These are phyloP conservation scores for Penium margaritaceum DNA, from an alignment of 139 green algal genomes.

Conservation along the genomic window DNA sequence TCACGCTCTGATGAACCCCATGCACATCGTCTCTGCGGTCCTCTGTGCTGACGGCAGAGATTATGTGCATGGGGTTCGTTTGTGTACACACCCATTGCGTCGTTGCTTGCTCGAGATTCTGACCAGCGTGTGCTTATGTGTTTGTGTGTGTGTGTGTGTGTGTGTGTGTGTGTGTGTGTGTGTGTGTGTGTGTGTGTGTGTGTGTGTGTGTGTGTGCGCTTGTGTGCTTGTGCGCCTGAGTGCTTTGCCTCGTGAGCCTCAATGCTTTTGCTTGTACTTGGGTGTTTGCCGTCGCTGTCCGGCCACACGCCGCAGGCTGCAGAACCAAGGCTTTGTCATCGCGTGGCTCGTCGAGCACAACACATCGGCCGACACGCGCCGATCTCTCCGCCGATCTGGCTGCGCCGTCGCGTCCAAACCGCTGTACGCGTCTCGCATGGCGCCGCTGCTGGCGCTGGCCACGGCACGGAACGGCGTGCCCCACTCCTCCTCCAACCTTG, in stretches of 20 bases:
- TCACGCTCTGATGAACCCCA: too few species aligned
- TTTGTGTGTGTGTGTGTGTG: too few species aligned
- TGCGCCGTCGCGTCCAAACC: slow-evolving; percentile 29
- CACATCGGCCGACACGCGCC: slow-evolving; percentile 3
- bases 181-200: too few species aligned
- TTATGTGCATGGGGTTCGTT: too few species aligned
- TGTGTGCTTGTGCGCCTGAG: too few species aligned
- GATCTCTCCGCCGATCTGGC: not conserved
- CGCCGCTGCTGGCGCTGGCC: slow-evolving; percentile 14
- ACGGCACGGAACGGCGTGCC: slow-evolving; percentile 20
- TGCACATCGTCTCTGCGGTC: too few species aligned
- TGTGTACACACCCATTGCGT: too few species aligned
- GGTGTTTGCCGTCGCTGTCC: not conserved
- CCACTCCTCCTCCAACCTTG: slow-evolving; percentile 4
- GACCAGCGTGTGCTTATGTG: too few species aligned
- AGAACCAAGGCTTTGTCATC: slow-evolving; percentile 20
- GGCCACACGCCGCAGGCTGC: not conserved
- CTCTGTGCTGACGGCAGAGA: too few species aligned
- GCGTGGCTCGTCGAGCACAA: slow-evolving; percentile 28
- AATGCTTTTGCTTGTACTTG: not conserved
- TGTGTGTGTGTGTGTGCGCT: too few species aligned
- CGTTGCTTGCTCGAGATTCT: too few species aligned
- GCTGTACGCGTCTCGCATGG: slow-evolving; percentile 27
- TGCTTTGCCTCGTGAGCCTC: not conserved
- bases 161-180: too few species aligned